phyloP scores from a whole-genome alignment of 805 yeast species.

The Metschnikowia orientalis region DNA sequence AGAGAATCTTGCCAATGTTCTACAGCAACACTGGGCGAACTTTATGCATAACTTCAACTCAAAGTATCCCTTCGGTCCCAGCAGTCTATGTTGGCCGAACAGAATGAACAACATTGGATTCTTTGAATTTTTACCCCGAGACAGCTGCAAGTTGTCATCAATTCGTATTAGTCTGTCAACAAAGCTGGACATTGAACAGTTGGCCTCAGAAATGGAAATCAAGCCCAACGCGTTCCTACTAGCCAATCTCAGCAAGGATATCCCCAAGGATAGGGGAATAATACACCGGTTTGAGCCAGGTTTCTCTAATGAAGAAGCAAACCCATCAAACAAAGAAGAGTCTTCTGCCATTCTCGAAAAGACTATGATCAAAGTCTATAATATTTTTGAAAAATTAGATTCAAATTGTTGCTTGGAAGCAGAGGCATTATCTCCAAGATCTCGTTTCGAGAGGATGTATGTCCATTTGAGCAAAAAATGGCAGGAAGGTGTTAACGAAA shows the following conservation, averaged over 20 bases:
- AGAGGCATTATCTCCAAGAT: constrained; percentile 4
- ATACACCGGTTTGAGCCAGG: too few species aligned
- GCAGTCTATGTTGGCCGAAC: constrained; percentile 33
- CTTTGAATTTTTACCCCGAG: constrained; percentile 26
- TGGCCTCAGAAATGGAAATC: constrained; percentile 6
- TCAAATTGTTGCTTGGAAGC: constrained; percentile 18
- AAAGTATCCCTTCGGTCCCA: constrained; percentile 19
- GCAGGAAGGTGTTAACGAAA: constrained; percentile 2
- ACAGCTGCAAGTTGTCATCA: constrained; percentile 29
- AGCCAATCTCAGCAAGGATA: constrained; percentile 22
- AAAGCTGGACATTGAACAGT: constrained; percentile 19
- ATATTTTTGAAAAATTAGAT: constrained; percentile 30
- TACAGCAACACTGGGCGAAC: constrained; percentile 27
- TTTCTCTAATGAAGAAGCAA: too few species aligned
- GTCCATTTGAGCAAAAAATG: constrained; percentile 5
- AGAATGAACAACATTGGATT: constrained; percentile 33
- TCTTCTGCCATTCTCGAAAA: constrained; percentile 7
- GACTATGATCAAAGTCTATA: constrained; percentile 24
- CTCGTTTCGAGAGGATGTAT: constrained; percentile 2
- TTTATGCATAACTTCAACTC: constrained; percentile 26
- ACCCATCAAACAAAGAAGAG: too few species aligned
- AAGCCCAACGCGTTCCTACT: constrained; percentile 27
- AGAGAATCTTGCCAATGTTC: constrained; percentile 15
- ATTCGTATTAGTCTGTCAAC: constrained; percentile 16
- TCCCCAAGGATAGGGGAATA: constrained; percentile 32